Evolutionary conservation across 2,329 filamentous ascomycete genomes (phyloP).

Genomic region (Cryphonectria carpinicola): DNA sequence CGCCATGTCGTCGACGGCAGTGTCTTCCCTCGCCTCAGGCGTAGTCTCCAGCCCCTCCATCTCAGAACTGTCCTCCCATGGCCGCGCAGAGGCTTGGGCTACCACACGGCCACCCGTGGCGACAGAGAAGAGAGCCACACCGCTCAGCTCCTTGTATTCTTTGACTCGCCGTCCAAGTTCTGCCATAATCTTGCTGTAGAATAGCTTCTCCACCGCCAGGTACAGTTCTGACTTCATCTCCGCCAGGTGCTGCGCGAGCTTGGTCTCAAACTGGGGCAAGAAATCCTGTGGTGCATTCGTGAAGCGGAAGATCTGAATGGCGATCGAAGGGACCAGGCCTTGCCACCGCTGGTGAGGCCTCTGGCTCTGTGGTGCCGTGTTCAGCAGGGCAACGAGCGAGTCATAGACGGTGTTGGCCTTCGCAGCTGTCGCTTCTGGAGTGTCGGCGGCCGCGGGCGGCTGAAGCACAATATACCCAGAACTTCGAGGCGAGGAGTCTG

Average conservation of each 20-base stretch:
- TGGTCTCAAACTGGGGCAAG: conserved; percentile 54
- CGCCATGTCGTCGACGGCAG: conserved; percentile 68
- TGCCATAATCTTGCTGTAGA: conserved; percentile 52
- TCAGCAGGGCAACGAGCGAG: conserved; percentile 58
- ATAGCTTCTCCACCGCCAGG: conserved; percentile 52
- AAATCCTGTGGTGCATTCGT: conserved; percentile 54
- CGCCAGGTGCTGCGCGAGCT: conserved; percentile 50
- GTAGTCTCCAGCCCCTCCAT: conserved; percentile 27
- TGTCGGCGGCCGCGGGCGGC: conserved; percentile 32
- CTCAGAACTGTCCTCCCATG: conserved; percentile 39
- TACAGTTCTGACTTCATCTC: conserved; percentile 50
- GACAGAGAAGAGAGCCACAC: conserved; percentile 57
- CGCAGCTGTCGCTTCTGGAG: conserved; percentile 19
- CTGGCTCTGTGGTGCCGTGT: conserved; percentile 50
- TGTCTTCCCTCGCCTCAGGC: conserved; percentile 55
- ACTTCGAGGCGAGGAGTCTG: conserved; percentile 54
- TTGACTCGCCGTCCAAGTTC: conserved; percentile 55
- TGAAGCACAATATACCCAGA: conserved; percentile 49
- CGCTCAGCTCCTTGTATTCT: conserved; percentile 57
- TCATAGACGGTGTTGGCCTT: conserved; percentile 52
- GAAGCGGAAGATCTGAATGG: conserved; percentile 62
- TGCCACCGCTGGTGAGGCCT: conserved; percentile 55
- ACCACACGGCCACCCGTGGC: conserved; percentile 56
- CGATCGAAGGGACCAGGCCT: conserved; percentile 55
- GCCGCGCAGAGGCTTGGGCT: conserved; percentile 38